phyloP scores from a whole-genome alignment of 257 asterid species.

The Nyctanthes arbortristis region DNA sequence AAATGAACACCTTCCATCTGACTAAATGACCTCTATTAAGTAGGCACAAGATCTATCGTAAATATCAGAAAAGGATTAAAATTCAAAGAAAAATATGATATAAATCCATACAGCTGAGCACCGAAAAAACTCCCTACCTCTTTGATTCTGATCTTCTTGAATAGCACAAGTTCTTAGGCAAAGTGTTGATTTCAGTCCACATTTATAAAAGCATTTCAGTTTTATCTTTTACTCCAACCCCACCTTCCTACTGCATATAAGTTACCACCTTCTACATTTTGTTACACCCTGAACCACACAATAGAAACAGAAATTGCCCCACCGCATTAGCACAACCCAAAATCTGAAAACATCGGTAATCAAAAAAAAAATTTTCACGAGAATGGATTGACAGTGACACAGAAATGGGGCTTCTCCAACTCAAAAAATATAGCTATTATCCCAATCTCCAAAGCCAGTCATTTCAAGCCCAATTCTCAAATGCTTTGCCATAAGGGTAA shows the following conservation, averaged over 20 bases:
- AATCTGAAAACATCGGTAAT: background rate
- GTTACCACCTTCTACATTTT: background rate
- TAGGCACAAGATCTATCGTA: background rate
- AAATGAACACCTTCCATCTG: background rate
- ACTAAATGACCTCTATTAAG: background rate
- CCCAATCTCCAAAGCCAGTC: background rate
- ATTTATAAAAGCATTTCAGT: background rate
- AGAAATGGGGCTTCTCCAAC: background rate
- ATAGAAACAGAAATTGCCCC: background rate
- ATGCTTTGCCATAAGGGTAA: background rate
- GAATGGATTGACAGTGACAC: background rate
- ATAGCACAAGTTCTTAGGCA: background rate
- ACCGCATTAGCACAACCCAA: background rate
- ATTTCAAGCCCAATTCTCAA: background rate
- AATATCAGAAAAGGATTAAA: background rate
- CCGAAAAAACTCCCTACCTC: background rate
- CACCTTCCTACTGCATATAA: background rate
- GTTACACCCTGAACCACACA: background rate
- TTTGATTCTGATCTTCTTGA: background rate
- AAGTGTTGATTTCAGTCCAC: background rate
- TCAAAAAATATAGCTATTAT: background rate
- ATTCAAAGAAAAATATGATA: background rate
- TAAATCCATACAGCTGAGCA: background rate
- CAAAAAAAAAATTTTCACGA: no score
- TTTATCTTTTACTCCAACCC: background rate